These are phyloP conservation scores for Rhododendron mucronatum DNA, from an alignment of 148 eudicot species.

Conservation along the genomic window DNA sequence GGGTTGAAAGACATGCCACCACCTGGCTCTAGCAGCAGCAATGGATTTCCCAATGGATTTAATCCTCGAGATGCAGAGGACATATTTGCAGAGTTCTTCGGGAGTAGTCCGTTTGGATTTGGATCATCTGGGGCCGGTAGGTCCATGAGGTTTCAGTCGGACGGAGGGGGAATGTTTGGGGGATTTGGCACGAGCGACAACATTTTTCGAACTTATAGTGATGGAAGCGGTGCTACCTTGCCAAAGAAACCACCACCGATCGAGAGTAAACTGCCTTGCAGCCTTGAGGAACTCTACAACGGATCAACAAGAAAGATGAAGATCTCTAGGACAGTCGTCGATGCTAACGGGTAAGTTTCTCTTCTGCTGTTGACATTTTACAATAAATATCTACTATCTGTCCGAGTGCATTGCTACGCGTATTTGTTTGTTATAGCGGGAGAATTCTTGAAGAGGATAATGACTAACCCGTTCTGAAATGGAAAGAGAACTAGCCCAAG, in stretches of 20 bases:
- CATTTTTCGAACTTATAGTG: constrained; percentile 27
- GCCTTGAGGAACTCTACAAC: constrained; percentile 66
- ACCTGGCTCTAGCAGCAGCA: constrained; percentile 33
- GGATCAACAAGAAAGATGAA: constrained; percentile 86
- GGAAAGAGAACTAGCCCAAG: neutral
- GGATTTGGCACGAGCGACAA: constrained; percentile 33
- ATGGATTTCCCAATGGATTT: constrained; percentile 31
- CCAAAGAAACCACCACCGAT: constrained; percentile 77
- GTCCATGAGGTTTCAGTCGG: constrained; percentile 44
- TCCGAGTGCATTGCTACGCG: neutral
- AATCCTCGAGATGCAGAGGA: constrained; percentile 86
- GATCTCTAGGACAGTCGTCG: constrained; percentile 63
- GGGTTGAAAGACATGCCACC: constrained; percentile 68
- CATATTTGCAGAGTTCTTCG: constrained; percentile 85
- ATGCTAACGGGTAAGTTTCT: constrained; percentile 51
- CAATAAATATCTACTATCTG: neutral
- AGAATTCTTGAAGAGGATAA: neutral
- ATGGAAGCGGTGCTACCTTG: constrained; percentile 19
- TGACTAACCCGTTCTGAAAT: neutral
- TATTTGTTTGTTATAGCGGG: neutral
- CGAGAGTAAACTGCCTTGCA: constrained; percentile 66
- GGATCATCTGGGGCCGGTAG: constrained; percentile 45
- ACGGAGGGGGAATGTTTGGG: constrained; percentile 34
- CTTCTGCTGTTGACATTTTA: neutral
- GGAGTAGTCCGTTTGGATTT: constrained; percentile 72